These are phyloP conservation scores for Elongisporangium anandrum DNA, from an alignment of 352 stramenopile species.

Conservation along the genomic window DNA sequence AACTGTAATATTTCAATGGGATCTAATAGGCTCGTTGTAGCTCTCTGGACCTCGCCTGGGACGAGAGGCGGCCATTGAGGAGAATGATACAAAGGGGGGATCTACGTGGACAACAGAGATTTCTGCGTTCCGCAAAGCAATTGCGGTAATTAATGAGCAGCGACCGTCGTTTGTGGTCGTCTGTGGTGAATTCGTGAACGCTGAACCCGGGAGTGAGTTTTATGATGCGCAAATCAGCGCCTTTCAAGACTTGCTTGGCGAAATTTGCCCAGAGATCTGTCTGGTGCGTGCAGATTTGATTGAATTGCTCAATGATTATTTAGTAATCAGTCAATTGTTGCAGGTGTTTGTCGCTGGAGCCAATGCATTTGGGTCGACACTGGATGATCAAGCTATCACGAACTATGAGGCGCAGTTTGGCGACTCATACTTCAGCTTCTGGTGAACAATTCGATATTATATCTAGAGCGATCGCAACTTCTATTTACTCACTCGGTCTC, in stretches of 20 bases:
- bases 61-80: slow-evolving; percentile 16
- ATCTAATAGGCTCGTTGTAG: slow-evolving; percentile 14
- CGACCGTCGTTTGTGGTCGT: slow-evolving; percentile 62
- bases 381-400: slow-evolving; percentile 6
- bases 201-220: slow-evolving; percentile 24
- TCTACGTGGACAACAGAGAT: slow-evolving; percentile 43
- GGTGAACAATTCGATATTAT: slow-evolving; percentile 20
- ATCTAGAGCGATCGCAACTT: too few relatives aligned
- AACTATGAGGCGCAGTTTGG: slow-evolving; percentile 56
- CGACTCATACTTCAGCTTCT: slow-evolving; percentile 71
- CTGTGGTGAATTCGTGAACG: slow-evolving; percentile 56
- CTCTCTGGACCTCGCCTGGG: slow-evolving; percentile 48
- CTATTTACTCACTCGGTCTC: too few relatives aligned
- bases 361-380: slow-evolving; percentile 9
- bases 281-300: slow-evolving; percentile 32
- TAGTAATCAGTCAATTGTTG: neutral
- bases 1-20: too few relatives aligned
- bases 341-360: slow-evolving; percentile 54
- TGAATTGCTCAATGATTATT: neutral
- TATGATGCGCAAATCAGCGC: slow-evolving; percentile 37
- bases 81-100: slow-evolving; percentile 33
- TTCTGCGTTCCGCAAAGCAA: slow-evolving; percentile 34
- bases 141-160: slow-evolving; percentile 42
- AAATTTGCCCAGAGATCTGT: slow-evolving; percentile 46
- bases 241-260: slow-evolving; percentile 62